A percentile compares a stretch with the other conserved stretches of the same genome.
Evolutionary conservation across 2,329 filamentous ascomycete genomes (phyloP).

Genomic region (Cladosporium sphaerospermum): DNA sequence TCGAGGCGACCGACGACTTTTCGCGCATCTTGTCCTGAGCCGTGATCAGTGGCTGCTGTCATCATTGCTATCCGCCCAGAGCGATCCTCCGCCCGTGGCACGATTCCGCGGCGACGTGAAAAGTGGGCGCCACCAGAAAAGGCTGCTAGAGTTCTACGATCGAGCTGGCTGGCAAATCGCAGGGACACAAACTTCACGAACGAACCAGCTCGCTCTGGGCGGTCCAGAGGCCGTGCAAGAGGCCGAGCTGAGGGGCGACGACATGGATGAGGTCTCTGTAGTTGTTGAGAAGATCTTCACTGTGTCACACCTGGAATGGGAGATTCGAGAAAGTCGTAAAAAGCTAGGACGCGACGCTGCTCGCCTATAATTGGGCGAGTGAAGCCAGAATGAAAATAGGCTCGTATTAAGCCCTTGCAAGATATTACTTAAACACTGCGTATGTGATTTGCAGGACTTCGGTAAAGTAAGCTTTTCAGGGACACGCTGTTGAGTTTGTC

Average conservation of each 20-base stretch:
- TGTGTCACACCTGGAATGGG: background rate
- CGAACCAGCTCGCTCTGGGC: background rate
- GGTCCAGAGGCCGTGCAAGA: background rate
- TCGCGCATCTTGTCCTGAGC: background rate
- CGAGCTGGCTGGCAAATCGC: background rate
- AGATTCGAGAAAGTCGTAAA: background rate
- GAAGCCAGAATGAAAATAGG: no score
- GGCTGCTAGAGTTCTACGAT: background rate
- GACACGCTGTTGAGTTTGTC: no score
- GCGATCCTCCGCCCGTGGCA: background rate
- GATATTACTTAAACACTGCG: no score
- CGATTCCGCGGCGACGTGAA: background rate
- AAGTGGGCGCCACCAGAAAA: background rate
- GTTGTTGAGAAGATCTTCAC: conserved; percentile 1
- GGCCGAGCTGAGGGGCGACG: background rate
- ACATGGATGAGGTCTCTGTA: background rate
- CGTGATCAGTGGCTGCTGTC: background rate
- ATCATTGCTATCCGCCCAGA: background rate
- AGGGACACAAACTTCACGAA: background rate
- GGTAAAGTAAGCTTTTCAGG: no score
- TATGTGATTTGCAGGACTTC: no score
- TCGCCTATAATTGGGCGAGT: no score
- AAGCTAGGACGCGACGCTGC: no score
- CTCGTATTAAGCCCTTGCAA: no score
- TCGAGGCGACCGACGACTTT: background rate